Evolutionary conservation across 495 filamentous ascomycete genomes (phyloP).

Genomic region (Aspergillus egyptiacus): DNA sequence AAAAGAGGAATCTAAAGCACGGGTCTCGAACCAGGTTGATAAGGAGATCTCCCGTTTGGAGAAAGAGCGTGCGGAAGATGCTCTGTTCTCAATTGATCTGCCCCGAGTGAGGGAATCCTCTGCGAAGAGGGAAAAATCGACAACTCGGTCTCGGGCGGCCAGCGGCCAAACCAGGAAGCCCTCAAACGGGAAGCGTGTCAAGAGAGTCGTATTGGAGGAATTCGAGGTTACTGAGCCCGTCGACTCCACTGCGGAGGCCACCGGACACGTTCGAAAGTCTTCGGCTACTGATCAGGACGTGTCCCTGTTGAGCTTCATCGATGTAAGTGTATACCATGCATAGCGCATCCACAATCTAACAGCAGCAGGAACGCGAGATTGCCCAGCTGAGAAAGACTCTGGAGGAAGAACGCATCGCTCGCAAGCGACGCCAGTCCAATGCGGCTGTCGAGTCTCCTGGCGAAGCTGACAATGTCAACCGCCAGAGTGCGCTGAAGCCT

Average conservation of each 20-base stretch:
- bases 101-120: constrained; percentile 24
- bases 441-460: constrained; percentile 26
- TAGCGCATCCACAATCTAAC: neutral
- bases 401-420: constrained; percentile 44
- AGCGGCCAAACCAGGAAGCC: constrained; percentile 26
- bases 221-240: constrained; percentile 27
- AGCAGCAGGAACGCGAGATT: constrained; percentile 38
- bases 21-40: constrained; percentile 36
- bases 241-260: constrained; percentile 28
- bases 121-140: constrained; percentile 20
- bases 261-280: constrained; percentile 30
- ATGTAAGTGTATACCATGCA: constrained; percentile 30
- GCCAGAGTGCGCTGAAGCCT: constrained; percentile 32
- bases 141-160: constrained; percentile 11
- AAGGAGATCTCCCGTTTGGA: constrained; percentile 41
- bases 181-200: constrained; percentile 41
- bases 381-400: constrained; percentile 43
- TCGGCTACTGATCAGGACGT: constrained; percentile 30
- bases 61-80: constrained; percentile 42
- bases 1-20: constrained; percentile 30
- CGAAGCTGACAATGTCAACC: constrained; percentile 33
- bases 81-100: constrained; percentile 38
- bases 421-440: constrained; percentile 39
- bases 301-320: constrained; percentile 44
- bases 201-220: constrained; percentile 41